Base-by-base conservation (phyloP, 2,329 filamentous ascomycete species). In the Lachnum nothofagi region DNA sequence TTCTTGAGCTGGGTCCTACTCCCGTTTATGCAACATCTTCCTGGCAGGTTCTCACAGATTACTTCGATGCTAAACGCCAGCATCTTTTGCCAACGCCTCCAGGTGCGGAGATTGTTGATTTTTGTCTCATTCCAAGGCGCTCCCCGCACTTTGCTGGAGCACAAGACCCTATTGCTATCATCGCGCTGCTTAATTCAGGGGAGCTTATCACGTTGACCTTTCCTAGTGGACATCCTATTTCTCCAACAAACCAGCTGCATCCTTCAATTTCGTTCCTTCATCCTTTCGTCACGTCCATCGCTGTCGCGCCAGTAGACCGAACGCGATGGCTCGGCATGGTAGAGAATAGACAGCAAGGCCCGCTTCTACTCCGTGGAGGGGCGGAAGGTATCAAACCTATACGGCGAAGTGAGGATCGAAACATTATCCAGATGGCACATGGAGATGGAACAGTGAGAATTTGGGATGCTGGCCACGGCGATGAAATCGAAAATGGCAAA, bases 141-240 rank as follows among this genome's bases (percentile, higher is more conserved):
- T 91, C 88, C 12, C 93, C 93, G 14, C 86, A 95, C 67, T 97
- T 91, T 67, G 82, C 79, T 34, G 90, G 91, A 22, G 85, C 86
- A 10, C 88, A 95, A 64, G 91, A 98, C 64, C 93, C 93, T 0
- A 85, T 97, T 48, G 91, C 90, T 19, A 72, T 95, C 34, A 74
- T 98, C 57, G 79, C 82, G 2, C 72, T 94, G 5, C 73, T 97
- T 3, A 83, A 85, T 0, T 95, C 90, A 1, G 93, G 93, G 19
- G 91, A 97, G 68, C 70, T 97, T 23, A 77, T 94, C 44, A 95
- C 91, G 0, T 72, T 97, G 65, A 95, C 85, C 60, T 97, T 97
- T 63, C 93, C 93, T 0, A 93, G 85, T 41, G 93, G 93, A 23
- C 87, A 91, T 66, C 86, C 89, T 1, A 94, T 97, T 47, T 87